Evolutionary conservation across 2,329 filamentous ascomycete species (phyloP), one percentile per base, ranked within the genome.

Genomic region (Xylariaceae sp.): DNA sequence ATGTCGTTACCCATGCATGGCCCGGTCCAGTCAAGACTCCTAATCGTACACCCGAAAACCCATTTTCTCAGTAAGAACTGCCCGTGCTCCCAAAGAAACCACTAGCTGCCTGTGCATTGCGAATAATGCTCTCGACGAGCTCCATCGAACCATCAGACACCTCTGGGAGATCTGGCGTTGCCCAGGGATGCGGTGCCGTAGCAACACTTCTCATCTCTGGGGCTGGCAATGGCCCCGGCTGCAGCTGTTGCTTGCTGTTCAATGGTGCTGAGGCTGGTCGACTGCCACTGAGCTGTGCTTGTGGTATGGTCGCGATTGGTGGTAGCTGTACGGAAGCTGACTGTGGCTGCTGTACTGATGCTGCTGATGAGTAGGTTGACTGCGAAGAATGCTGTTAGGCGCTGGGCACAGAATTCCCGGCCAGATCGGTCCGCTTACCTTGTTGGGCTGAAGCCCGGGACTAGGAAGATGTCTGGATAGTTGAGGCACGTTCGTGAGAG

Each of bases 371-470:
- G 31, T 33, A 30, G 34, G 40, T 34, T 42, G 43, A 39, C 34
- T 47, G 49, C 46, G 43, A 42, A 52, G 55, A 37, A 46, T 47
- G 51, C 42, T 54, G 52, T 56, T 55, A 56, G 52, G 49, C 51
- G 50, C 43, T 47, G 49, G 46, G 49, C 50, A 42, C 44, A 45
- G 44, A 35, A 42, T 36, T 37, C 37, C 45, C 40, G 53, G 49
- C 47, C 44, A 49, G 37, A 49, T 46, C 46, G 51, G 43, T 52
- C 50, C 50, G 50, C 52, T 57, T 56, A 56, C 53, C 51, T 53
- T 47, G 43, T 43, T 50, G 34, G 47, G 41, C 40, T 50, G 45
- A 35, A 39, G 36, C 38, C 44, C 50, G 42, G 37, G 37, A 29
- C 29, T 38, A 35, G 49, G 33, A 17, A 45, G 32, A 33, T 46